Evolutionary conservation across 129 eudicot species (phyloP).

Genomic region (Calendula officinalis): DNA sequence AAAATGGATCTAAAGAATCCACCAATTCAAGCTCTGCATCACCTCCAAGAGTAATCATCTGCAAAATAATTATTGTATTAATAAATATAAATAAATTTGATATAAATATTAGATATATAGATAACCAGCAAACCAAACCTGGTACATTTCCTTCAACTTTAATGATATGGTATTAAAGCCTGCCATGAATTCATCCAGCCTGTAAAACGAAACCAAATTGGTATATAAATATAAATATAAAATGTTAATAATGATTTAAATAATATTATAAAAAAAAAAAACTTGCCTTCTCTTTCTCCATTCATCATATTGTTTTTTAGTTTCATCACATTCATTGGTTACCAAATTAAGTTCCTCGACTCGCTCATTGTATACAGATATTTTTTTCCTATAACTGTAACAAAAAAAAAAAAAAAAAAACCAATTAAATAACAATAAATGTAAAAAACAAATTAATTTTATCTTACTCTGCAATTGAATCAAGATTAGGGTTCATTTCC

Average conservation of each 20-base stretch:
- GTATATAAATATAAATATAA: neutral
- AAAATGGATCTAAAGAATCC: constrained; percentile 95
- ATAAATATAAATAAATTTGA: too few relatives aligned
- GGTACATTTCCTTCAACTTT: constrained; percentile 97
- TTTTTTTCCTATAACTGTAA: constrained; percentile 75
- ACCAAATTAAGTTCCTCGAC: constrained; percentile 80
- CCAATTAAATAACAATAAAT: neutral
- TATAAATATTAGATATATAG: too few relatives aligned
- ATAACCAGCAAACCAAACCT: constrained; percentile 39
- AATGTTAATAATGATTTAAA: neutral
- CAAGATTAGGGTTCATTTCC: constrained; percentile 98
- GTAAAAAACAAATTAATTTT: neutral
- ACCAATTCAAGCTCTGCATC: constrained; percentile 98
- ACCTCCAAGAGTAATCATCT: constrained; percentile 99
- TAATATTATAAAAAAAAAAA: constrained; percentile 1
- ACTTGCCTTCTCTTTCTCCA: constrained; percentile 90
- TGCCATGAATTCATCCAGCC: constrained; percentile 98
- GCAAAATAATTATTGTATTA: constrained; percentile 4
- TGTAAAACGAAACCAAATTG: constrained; percentile 29
- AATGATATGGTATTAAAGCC: constrained; percentile 92
- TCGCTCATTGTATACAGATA: constrained; percentile 69
- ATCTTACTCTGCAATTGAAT: constrained; percentile 92
- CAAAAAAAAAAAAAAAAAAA: neutral
- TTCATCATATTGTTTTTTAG: constrained; percentile 86
- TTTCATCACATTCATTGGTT: constrained; percentile 78